Base-by-base conservation (phyloP, 345 rosid species). In the Sonneratia caseolaris region DNA sequence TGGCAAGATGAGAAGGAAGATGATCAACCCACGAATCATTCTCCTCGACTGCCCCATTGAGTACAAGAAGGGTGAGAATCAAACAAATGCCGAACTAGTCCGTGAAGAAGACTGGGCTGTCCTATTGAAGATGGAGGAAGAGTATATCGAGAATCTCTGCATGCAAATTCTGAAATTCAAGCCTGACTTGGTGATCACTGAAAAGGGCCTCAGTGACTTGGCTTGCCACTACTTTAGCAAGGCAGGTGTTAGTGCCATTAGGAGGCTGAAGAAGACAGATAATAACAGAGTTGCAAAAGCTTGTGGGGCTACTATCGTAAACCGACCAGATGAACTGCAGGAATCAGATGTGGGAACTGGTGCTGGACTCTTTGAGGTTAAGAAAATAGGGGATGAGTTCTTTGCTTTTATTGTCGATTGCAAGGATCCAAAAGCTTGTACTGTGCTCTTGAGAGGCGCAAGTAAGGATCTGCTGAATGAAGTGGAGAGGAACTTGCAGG, bases 11-110 rank as follows among this genome's bases (percentile, higher is more conserved):
- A 94, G 84, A 79, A 85, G 98, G 78, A 94, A 88, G 88, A 91
- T 94, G 43, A 79, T 82, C 69, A 85, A 86, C 37, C 98, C 98
- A 2, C 91, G 96, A 7, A 76, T 94, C 74, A 86, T 91, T 68
- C 97, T 94, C 75, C 95, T 94, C 64, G 97, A 94, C 71, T 87
- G 86, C 61, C 97, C 98, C n/a, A 88, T 94, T 47, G 98, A 94
- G 85, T 91, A 94, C 86, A 94, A 94, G 83, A 94, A 94, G 75
- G 98, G 98, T 18, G 98, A 94, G 86, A 94, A 90, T 84, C 98
- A 94, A 79, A 94, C 98, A 71, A 94, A 91, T 78, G 98, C 96
- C 0, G 97, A 94, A 80, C 72, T 95, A 83, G 86, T 90, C 48
- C 88, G 78, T 77, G 97, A 95, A 84, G 99, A 92, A 74, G 97